These are phyloP conservation scores for Mrakiaceae sp. DNA, from an alignment of 1,284 basidiomycete species.

Conservation along the genomic window DNA sequence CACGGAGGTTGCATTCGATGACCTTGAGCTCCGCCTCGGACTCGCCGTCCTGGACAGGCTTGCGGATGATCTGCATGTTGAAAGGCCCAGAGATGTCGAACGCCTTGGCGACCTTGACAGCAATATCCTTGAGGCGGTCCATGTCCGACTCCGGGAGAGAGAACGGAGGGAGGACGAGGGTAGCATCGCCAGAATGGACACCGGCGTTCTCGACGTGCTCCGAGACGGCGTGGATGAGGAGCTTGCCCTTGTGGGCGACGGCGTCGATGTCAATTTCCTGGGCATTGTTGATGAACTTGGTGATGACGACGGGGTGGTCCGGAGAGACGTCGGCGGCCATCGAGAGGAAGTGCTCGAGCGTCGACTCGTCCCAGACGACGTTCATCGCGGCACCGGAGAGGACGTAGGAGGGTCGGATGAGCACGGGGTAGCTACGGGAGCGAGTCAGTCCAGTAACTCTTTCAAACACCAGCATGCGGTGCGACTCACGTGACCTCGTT, in stretches of 20 bases:
- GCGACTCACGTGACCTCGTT: slow-evolving; percentile 56
- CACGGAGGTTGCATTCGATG: slow-evolving; percentile 97
- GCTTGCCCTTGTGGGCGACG: slow-evolving; percentile 84
- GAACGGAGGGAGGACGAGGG: slow-evolving; percentile 93
- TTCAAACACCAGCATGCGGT: not conserved
- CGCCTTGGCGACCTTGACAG: slow-evolving; percentile 85
- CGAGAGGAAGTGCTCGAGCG: slow-evolving; percentile 83
- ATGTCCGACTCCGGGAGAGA: slow-evolving; percentile 68
- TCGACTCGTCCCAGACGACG: slow-evolving; percentile 85
- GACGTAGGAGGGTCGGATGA: slow-evolving; percentile 94
- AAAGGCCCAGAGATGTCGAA: slow-evolving; percentile 96
- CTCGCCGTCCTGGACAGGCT: slow-evolving; percentile 49
- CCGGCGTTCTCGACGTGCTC: slow-evolving; percentile 99
- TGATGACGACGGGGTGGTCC: slow-evolving; percentile 93
- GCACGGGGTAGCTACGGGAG: slow-evolving; percentile 67
- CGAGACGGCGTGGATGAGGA: slow-evolving; percentile 92
- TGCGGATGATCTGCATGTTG: slow-evolving; percentile 99
- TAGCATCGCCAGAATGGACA: slow-evolving; percentile 97
- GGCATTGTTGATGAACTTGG: slow-evolving; percentile 95
- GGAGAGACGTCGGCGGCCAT: slow-evolving; percentile 92
- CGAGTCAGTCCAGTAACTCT: slow-evolving; percentile 18
- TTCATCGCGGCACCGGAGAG: slow-evolving; percentile 99
- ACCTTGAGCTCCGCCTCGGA: slow-evolving; percentile 68
- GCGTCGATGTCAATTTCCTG: slow-evolving; percentile 99
- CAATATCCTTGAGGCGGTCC: slow-evolving; percentile 78